A percentile compares a stretch with the other conserved stretches of the same genome.
These are phyloP conservation scores for Microcyclosporella mali DNA, from an alignment of 2,329 filamentous ascomycete genomes.

Conservation along the genomic window DNA sequence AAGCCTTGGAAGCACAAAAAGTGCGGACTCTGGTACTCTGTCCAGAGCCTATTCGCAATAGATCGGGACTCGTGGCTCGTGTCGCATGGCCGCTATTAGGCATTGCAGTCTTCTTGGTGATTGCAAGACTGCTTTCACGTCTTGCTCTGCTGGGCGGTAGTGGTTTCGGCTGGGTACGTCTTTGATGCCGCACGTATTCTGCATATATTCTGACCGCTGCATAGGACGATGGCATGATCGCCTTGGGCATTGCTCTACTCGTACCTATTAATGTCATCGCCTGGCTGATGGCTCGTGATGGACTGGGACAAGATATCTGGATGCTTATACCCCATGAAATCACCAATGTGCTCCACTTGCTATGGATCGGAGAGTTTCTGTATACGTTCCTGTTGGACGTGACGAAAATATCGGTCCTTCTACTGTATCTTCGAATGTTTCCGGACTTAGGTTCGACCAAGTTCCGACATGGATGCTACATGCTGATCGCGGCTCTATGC, in stretches of 20 bases:
- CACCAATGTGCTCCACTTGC: constrained; percentile 11
- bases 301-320: constrained; percentile 18
- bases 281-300: constrained; percentile 9
- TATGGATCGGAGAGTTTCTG: constrained; percentile 15
- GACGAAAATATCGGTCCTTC: constrained; percentile 15
- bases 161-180: constrained; percentile 11
- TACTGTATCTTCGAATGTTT: constrained; percentile 19
- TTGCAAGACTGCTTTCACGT: constrained; percentile 11
- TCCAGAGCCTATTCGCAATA: constrained; percentile 12
- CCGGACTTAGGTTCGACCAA: constrained; percentile 5
- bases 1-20: constrained; percentile 7
- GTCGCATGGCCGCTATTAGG: constrained; percentile 14
- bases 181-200: background rate
- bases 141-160: constrained; percentile 10
- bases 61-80: constrained; percentile 4
- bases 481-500: constrained; percentile 7
- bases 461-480: constrained; percentile 12
- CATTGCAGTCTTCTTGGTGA: constrained; percentile 7
- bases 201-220: background rate
- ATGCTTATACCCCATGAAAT: constrained; percentile 11
- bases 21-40: constrained; percentile 10
- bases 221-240: constrained; percentile 10
- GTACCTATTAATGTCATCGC: constrained; percentile 9
- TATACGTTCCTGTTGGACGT: constrained; percentile 13
- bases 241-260: constrained; percentile 10